These are phyloP conservation scores for Paraurostyla sp. DNA, from an alignment of 73 alveolate species.

Conservation along the genomic window DNA sequence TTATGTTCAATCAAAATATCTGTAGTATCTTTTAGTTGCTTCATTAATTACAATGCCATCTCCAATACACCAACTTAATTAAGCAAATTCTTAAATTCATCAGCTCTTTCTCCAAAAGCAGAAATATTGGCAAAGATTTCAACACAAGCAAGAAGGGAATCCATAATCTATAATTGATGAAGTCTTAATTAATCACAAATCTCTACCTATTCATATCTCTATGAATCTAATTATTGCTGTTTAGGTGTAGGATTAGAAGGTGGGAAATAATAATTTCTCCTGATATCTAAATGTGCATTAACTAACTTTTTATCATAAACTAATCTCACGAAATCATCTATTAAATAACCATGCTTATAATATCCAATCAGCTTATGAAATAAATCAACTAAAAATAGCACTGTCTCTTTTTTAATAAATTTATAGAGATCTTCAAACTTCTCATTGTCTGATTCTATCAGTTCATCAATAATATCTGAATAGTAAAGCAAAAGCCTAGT, in stretches of 20 bases:
- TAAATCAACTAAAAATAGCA: slow-evolving; percentile 6
- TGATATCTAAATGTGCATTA: neutral
- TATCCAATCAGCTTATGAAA: neutral
- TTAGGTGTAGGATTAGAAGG: neutral
- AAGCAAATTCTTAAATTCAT: neutral
- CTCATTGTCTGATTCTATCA: slow-evolving; percentile 28
- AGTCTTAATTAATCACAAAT: slow-evolving; percentile 30
- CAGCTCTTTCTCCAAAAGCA: slow-evolving; percentile 55
- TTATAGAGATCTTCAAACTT: slow-evolving; percentile 35
- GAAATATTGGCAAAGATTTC: slow-evolving; percentile 14
- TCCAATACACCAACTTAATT: slow-evolving; percentile 24
- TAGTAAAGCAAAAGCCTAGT: slow-evolving; percentile 15
- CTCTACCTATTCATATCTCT: slow-evolving; percentile 7
- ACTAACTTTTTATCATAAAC: slow-evolving; percentile 40
- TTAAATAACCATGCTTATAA: slow-evolving; percentile 33
- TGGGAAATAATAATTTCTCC: slow-evolving; percentile 18
- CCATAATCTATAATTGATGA: neutral
- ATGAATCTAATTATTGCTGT: neutral
- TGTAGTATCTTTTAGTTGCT: slow-evolving; percentile 13
- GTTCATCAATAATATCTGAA: slow-evolving; percentile 8
- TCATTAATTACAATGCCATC: neutral
- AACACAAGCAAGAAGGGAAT: slow-evolving; percentile 14
- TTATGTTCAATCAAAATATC: slow-evolving; percentile 50
- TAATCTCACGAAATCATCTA: slow-evolving; percentile 49
- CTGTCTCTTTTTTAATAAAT: slow-evolving; percentile 34